Percentiles rank a stretch among this genome's conserved stretches.
phyloP scores from a whole-genome alignment of 306 rosid species.

The Quercus glauca region DNA sequence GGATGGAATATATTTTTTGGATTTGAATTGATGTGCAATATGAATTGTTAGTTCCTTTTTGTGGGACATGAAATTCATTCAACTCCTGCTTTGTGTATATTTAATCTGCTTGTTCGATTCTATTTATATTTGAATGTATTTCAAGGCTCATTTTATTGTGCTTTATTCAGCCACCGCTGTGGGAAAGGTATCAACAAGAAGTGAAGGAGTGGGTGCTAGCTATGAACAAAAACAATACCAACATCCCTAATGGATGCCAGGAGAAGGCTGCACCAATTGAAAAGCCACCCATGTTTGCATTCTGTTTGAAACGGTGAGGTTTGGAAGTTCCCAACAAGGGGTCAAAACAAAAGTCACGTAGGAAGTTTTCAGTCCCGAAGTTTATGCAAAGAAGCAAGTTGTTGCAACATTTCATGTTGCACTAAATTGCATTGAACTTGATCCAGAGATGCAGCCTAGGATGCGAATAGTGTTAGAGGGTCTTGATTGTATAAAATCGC shows the following conservation, averaged over 20 bases:
- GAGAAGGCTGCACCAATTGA: no score
- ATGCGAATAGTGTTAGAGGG: no score
- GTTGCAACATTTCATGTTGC: no score
- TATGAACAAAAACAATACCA: no score
- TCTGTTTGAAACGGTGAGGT: constrained; percentile 90
- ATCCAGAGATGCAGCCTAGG: no score
- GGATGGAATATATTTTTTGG: neutral
- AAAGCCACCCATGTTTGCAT: constrained; percentile 78
- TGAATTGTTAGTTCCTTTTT: neutral
- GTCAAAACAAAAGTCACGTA: constrained; percentile 71
- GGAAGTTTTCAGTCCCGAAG: constrained; percentile 18
- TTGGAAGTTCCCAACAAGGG: constrained; percentile 76
- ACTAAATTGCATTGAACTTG: no score
- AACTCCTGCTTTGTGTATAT: neutral
- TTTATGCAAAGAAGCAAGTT: no score
- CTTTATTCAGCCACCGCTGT: constrained; percentile 63
- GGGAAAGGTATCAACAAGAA: constrained; percentile 77
- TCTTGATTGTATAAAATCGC: no score
- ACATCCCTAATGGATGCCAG: no score
- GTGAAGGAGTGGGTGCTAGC: neutral
- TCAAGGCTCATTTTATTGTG: neutral
- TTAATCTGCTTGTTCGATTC: neutral
- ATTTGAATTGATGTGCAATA: neutral
- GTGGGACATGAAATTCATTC: neutral
- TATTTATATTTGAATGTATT: constrained; percentile 1